Evolutionary conservation across 495 filamentous ascomycete genomes (phyloP).

Genomic region (Amphirosellinia nigrospora): DNA sequence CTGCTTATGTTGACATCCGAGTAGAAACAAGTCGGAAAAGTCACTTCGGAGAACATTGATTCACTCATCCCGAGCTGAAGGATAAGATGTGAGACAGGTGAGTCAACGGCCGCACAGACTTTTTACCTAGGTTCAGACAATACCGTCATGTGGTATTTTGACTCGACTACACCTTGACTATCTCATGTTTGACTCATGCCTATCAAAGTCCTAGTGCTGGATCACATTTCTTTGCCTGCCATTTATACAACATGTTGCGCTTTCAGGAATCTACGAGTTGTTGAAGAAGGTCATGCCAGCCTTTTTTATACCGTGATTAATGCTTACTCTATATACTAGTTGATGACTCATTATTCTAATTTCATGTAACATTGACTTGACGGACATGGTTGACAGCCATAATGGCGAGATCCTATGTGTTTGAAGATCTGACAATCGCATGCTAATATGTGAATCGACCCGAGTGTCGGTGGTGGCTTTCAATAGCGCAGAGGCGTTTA

Average conservation of each 20-base stretch:
- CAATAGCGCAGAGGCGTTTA: slow-evolving; percentile 13
- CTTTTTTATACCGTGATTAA: not conserved
- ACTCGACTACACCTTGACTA: not conserved
- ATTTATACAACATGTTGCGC: not conserved
- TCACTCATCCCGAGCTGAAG: not conserved
- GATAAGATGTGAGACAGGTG: slow-evolving; percentile 6
- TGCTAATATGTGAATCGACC: not conserved
- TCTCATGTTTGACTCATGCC: not conserved
- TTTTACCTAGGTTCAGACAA: not conserved
- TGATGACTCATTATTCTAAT: not conserved
- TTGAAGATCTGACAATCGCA: not conserved
- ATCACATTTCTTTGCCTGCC: not conserved
- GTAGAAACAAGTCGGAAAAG: not conserved
- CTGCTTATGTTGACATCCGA: not conserved
- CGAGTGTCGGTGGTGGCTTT: slow-evolving; percentile 14
- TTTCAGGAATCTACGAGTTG: not conserved
- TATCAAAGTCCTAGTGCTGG: not conserved
- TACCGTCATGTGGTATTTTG: not conserved
- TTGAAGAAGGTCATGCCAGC: not conserved
- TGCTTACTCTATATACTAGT: not conserved
- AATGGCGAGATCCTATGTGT: not conserved
- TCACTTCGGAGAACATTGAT: not conserved
- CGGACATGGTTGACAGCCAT: not conserved
- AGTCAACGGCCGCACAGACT: not conserved
- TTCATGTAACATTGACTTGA: not conserved